These are phyloP conservation scores for Solanum neorickii DNA, from an alignment of 257 asterid genomes.

Conservation along the genomic window DNA sequence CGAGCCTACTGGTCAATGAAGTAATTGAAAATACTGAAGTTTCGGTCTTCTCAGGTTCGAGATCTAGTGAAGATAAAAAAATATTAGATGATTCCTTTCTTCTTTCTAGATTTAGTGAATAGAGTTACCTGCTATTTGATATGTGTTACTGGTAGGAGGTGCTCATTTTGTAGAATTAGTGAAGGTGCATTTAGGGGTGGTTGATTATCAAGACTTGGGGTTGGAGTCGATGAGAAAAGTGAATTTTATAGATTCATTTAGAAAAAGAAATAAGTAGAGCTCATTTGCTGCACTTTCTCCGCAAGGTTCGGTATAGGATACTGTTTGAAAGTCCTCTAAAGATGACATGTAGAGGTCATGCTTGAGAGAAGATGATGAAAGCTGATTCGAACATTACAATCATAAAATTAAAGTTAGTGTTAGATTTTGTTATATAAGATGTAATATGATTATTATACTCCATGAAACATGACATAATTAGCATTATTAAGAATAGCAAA, in stretches of 20 bases:
- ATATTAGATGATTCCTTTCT: too few relatives aligned
- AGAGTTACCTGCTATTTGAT: too few relatives aligned
- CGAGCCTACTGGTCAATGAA: neutral
- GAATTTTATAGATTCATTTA: neutral
- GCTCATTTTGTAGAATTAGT: neutral
- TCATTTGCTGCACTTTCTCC: neutral
- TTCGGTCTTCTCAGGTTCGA: neutral
- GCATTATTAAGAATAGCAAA: neutral
- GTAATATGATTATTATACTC: neutral
- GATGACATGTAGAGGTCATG: neutral
- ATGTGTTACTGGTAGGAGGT: neutral
- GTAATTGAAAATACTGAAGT: fast-evolving
- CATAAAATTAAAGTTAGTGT: neutral
- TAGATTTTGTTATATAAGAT: neutral
- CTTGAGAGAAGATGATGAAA: neutral
- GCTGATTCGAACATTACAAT: fast-evolving
- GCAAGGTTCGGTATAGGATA: neutral
- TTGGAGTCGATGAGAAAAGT: neutral
- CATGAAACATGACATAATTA: neutral
- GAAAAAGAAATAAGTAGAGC: neutral
- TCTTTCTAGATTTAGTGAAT: too few relatives aligned
- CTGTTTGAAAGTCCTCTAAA: neutral
- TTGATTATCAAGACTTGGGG: neutral
- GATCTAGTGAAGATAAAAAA: neutral
- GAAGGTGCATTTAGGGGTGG: fast-evolving